Evolutionary conservation across 1,139 yeast genomes (phyloP), one percentile per base, ranked within the genome.

Genomic region (Hemisphaericaspora xylofermentans): DNA sequence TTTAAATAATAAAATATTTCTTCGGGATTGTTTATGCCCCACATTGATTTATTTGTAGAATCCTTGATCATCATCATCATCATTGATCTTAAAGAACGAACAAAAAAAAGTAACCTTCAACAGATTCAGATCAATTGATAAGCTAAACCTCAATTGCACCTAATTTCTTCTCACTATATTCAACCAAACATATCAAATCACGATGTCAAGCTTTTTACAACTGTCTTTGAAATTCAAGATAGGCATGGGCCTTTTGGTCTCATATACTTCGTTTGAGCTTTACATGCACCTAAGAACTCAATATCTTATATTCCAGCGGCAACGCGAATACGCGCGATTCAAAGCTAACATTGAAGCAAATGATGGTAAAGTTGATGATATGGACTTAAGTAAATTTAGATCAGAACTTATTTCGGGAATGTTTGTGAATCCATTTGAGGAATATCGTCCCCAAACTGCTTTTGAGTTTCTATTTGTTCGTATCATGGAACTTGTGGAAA

Each of bases 371-470:
- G 13, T 49, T 36, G 38, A 46, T 28, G 52, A 60, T 16, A 39
- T 54, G n/a, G 64, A 63, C 38, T 48, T 56, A 16, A 40, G 58
- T 41, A 64, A 60, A 48, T 80, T 70, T 54, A 65, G 63, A 35
- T 66, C 78, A 1, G 73, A 88, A 44, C 74, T 77, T 8, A 74
- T 91, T 0, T 78, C 80, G 9, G 97, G 97, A 6, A 71, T 89
- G 57, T 91, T 78, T 62, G 94, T 88, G 41, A 91, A 91, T 56
- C 98, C 98, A 2, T 91, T 91, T 57, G 77, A 76, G n/a, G 96
- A 91, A 56, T 91, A 91, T 58, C 70, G 97, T 36, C 84, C 91
- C 3, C 97, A 89, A 61, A 88, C 97, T 0, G 74, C 88, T 6
- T 86, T 87, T 58, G 97, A 91, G 64, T 91, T 89, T 61, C 65